Percentiles rank a stretch among this genome's conserved stretches.
These are phyloP conservation scores for Volvox reticuliferus DNA, from an alignment of 139 green algal genomes.

Conservation along the genomic window DNA sequence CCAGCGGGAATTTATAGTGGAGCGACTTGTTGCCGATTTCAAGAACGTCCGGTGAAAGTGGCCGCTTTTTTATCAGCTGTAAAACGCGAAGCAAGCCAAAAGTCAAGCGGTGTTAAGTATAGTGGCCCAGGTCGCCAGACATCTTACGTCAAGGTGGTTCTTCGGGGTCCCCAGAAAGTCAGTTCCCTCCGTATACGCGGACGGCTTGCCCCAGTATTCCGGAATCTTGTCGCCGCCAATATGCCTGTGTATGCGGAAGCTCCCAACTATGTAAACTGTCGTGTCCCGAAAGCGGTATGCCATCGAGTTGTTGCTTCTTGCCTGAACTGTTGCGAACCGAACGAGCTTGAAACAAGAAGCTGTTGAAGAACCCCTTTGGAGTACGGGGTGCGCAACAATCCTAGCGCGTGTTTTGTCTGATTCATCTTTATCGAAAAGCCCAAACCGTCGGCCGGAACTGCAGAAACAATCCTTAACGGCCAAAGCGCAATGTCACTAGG, in stretches of 20 bases:
- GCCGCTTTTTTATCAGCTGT: slow-evolving; percentile 89
- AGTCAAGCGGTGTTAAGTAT: not conserved
- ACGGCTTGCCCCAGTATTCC: slow-evolving; percentile 89
- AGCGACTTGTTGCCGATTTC: slow-evolving; percentile 78
- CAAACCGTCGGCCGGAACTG: not conserved
- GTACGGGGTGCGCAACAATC: not conserved
- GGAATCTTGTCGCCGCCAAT: slow-evolving; percentile 79
- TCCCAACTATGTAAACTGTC: not conserved
- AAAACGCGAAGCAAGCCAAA: not conserved
- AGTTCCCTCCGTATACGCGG: slow-evolving; percentile 89
- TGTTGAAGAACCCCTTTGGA: slow-evolving; percentile 16
- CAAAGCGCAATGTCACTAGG: no score
- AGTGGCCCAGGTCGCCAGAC: not conserved
- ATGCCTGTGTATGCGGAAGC: slow-evolving; percentile 44
- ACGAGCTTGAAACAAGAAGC: not conserved
- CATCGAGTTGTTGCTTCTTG: not conserved
- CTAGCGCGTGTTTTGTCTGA: not conserved
- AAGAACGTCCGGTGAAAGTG: slow-evolving; percentile 93
- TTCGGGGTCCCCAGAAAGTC: slow-evolving; percentile 92
- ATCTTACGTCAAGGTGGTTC: slow-evolving; percentile 85
- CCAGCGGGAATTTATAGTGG: slow-evolving; percentile 95
- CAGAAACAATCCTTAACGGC: no score
- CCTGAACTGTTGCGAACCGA: slow-evolving; percentile 47
- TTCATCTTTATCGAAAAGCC: slow-evolving; percentile 18
- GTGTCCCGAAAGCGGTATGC: not conserved